Evolutionary conservation across 345 rosid genomes (phyloP).

Genomic region (Punica granatum): DNA sequence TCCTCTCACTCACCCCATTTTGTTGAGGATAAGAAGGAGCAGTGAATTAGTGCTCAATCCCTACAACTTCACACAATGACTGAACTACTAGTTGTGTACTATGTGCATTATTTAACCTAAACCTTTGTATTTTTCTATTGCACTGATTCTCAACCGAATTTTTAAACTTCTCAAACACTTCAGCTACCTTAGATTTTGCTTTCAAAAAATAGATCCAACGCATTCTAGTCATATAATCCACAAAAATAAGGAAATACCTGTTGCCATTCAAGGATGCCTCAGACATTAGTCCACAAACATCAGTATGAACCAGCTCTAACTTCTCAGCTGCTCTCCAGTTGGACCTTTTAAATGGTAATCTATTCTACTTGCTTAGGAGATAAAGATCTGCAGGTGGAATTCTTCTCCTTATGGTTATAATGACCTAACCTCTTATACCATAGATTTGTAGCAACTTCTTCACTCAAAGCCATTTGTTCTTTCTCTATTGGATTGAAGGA

Average conservation of each 20-base stretch:
- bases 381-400: neutral
- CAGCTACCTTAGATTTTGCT: neutral
- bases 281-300: slow-evolving; percentile 1
- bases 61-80: neutral
- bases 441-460: neutral
- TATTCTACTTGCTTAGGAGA: slow-evolving; percentile 1
- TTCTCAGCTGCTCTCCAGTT: slow-evolving; percentile 1
- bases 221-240: slow-evolving; percentile 2
- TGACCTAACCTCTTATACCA: slow-evolving; percentile 2
- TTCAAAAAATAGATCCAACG: slow-evolving; percentile 6
- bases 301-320: slow-evolving; percentile 11
- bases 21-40: slow-evolving; percentile 4
- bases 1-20: slow-evolving; percentile 6
- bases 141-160: neutral
- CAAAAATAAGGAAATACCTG: neutral
- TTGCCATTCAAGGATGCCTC: neutral
- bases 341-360: neutral
- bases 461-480: neutral
- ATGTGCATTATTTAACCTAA: slow-evolving; percentile 2
- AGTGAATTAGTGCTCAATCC: slow-evolving; percentile 1
- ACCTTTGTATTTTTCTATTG: neutral
- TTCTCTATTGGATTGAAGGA: neutral
- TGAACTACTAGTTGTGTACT: neutral
- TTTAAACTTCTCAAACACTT: slow-evolving; percentile 4
- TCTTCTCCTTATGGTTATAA: neutral